Evolutionary conservation across 208 protist genomes (phyloP).

Genomic region (Herpetomonas tarakana): DNA sequence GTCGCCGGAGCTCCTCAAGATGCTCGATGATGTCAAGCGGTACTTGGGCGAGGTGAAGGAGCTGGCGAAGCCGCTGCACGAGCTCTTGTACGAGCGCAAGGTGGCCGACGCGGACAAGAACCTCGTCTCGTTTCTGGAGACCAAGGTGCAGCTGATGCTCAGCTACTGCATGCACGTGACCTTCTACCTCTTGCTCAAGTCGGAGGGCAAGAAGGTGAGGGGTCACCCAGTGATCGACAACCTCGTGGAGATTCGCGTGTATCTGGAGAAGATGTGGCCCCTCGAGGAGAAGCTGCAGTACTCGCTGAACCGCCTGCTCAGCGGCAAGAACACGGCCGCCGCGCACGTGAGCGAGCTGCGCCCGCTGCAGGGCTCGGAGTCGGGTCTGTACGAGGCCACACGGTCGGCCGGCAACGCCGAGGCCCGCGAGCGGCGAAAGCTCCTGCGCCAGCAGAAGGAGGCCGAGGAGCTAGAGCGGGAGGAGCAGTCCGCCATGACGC

Average conservation of each 20-base stretch:
- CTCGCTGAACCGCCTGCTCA: conserved; percentile 93
- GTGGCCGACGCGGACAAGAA: conserved; percentile 66
- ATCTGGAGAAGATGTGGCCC: conserved; percentile 94
- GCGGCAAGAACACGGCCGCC: conserved; percentile 63
- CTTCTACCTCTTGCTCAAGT: conserved; percentile 93
- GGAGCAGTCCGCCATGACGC: conserved; percentile 80
- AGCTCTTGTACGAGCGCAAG: conserved; percentile 80
- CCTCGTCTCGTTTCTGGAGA: conserved; percentile 86
- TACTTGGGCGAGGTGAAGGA: conserved; percentile 86
- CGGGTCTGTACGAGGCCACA: conserved; percentile 28
- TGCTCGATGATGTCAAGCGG: conserved; percentile 82
- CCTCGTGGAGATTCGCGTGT: conserved; percentile 91
- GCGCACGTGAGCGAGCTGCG: conserved; percentile 67
- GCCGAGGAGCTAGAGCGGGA: conserved; percentile 82
- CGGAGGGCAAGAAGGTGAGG: conserved; percentile 87
- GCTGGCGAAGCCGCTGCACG: conserved; percentile 76
- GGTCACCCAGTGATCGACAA: conserved; percentile 94
- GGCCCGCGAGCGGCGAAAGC: conserved; percentile 59
- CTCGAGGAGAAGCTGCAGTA: conserved; percentile 96
- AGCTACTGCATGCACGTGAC: conserved; percentile 95
- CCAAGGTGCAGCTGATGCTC: conserved; percentile 93
- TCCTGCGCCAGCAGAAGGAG: conserved; percentile 56
- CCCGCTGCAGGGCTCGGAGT: conserved; percentile 47
- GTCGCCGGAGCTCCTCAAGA: conserved; percentile 88
- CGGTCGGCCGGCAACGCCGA: conserved; percentile 36